Conservation (phyloP, 169 alveolate genomes). For the Plasmodium gaboni region DNA sequence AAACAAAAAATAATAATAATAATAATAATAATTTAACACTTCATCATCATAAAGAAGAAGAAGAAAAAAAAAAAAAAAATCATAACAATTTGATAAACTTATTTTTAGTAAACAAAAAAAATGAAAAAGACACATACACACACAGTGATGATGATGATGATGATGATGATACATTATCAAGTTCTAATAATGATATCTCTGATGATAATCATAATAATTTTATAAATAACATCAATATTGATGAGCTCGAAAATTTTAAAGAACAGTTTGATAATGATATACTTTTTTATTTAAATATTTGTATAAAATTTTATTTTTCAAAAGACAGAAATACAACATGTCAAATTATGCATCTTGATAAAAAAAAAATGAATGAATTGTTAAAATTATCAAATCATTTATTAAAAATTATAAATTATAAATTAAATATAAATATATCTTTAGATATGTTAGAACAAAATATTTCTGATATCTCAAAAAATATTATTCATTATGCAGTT, state of each 20-base stretch:
- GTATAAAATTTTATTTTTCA: slow-evolving; percentile 67
- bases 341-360: slow-evolving; percentile 41
- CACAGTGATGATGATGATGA: slow-evolving; percentile 1
- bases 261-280: slow-evolving; percentile 58
- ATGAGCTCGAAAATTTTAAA: slow-evolving; percentile 27
- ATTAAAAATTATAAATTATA: slow-evolving; percentile 49
- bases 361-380: slow-evolving; percentile 65
- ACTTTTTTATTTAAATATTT: slow-evolving; percentile 56
- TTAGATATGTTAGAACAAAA: slow-evolving; percentile 43
- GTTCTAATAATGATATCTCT: not conserved
- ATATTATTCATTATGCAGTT: slow-evolving; percentile 66
- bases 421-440: slow-evolving; percentile 43
- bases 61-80: not conserved
- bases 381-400: slow-evolving; percentile 65
- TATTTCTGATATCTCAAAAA: slow-evolving; percentile 32
- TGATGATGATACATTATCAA: not conserved
- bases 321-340: slow-evolving; percentile 39
- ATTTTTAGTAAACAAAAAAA: slow-evolving; percentile 24
- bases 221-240: not conserved
- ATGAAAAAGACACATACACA: not conserved
- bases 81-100: not conserved
- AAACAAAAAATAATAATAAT: slow-evolving; percentile 1
- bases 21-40: not conserved
- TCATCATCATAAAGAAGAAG: not conserved
- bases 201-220: not conserved